phyloP scores from a whole-genome alignment of 2,329 filamentous ascomycete genomes.

The Aspergillus latus region DNA sequence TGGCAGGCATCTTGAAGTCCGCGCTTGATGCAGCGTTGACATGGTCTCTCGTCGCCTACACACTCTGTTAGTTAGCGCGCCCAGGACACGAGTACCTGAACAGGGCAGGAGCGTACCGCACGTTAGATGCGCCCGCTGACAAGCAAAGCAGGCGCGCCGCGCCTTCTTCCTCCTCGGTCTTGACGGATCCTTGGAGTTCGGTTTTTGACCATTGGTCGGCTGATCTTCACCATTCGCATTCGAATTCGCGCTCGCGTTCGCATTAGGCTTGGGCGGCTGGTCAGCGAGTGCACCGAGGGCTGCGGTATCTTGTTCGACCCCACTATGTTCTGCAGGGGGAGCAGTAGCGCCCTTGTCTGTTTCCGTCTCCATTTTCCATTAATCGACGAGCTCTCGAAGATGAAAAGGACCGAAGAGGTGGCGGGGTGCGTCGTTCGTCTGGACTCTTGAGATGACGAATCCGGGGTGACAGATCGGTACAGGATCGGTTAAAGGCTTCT shows the following conservation, averaged over 20 bases:
- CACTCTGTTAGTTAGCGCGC: constrained; percentile 29
- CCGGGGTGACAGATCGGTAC: constrained; percentile 7
- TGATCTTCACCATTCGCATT: constrained; percentile 45
- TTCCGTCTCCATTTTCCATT: constrained; percentile 34
- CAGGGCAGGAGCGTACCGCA: constrained; percentile 70
- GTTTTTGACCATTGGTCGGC: constrained; percentile 63
- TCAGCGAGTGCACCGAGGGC: constrained; percentile 37
- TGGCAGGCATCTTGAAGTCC: constrained; percentile 88
- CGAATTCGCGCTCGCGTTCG: neutral
- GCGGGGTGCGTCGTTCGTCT: neutral
- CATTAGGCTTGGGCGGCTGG: constrained; percentile 32
- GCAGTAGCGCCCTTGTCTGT: constrained; percentile 39
- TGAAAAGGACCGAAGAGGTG: neutral
- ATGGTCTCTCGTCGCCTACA: constrained; percentile 90
- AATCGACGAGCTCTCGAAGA: constrained; percentile 9
- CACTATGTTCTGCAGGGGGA: constrained; percentile 39
- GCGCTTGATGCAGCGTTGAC: constrained; percentile 89
- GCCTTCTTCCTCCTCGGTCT: constrained; percentile 94
- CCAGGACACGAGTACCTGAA: constrained; percentile 10
- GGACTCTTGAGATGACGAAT: neutral
- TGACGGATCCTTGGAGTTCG: constrained; percentile 79
- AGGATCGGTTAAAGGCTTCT: constrained; percentile 9
- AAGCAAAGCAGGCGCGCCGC: constrained; percentile 90
- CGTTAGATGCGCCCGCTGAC: constrained; percentile 93
- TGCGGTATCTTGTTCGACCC: constrained; percentile 38